These are phyloP conservation scores for Sergeia podlipaevii DNA, from an alignment of 208 protist genomes.

Conservation along the genomic window DNA sequence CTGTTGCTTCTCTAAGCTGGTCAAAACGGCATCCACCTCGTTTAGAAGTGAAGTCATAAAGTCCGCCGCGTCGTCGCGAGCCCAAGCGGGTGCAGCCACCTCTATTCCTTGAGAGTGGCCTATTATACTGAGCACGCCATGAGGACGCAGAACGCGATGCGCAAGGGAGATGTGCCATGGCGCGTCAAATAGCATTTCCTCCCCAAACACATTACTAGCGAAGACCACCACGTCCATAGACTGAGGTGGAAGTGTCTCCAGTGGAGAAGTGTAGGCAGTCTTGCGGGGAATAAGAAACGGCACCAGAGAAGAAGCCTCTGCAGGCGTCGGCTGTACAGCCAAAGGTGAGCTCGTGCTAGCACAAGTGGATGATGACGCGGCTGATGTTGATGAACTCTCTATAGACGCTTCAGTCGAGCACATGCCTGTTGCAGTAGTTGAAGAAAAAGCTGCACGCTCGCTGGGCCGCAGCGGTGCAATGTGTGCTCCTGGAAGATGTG, in stretches of 20 bases:
- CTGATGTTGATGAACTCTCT: no score
- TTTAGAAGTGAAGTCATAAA: constrained; percentile 17
- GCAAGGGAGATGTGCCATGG: constrained; percentile 79
- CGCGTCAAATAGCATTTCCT: constrained; percentile 71
- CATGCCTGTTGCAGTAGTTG: not conserved
- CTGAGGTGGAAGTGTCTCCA: constrained; percentile 29
- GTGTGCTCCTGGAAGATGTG: constrained; percentile 47
- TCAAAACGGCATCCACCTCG: not conserved
- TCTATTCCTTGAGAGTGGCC: constrained; percentile 27
- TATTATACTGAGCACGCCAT: constrained; percentile 74
- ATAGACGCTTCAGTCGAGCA: not conserved
- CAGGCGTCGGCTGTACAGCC: not conserved
- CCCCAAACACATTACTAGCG: constrained; percentile 62
- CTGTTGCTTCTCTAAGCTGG: not conserved
- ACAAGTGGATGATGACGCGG: no score
- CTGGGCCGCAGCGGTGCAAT: constrained; percentile 18
- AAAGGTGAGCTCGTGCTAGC: no score
- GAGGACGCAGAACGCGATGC: constrained; percentile 51
- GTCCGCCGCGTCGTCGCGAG: constrained; percentile 29
- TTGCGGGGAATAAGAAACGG: not conserved
- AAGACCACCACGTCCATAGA: constrained; percentile 80
- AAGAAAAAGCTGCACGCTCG: not conserved
- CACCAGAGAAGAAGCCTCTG: constrained; percentile 2
- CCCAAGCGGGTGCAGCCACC: constrained; percentile 48
- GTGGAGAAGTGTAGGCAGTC: constrained; percentile 10